Conservation (phyloP, 2,329 filamentous ascomycete species). For the Xylaria sp. region DNA sequence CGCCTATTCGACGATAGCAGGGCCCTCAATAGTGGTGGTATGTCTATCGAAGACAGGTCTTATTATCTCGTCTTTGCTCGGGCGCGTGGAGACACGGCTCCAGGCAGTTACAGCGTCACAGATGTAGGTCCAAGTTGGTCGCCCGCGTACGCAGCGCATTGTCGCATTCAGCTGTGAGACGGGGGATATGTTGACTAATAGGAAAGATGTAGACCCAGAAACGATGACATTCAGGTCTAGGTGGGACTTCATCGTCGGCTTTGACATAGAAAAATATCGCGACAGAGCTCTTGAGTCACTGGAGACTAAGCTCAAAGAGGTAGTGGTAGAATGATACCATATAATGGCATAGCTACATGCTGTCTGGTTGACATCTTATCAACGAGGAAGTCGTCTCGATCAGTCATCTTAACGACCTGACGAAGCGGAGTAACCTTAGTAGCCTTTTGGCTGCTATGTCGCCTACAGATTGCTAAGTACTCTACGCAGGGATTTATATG, state of each 20-base stretch:
- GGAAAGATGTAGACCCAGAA: constrained; percentile 4
- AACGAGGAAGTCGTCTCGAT: too few relatives aligned
- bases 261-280: constrained; percentile 31
- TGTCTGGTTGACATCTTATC: too few relatives aligned
- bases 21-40: constrained; percentile 32
- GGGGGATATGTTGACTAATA: constrained; percentile 22
- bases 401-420: too few relatives aligned
- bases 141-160: constrained; percentile 32
- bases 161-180: constrained; percentile 30
- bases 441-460: too few relatives aligned
- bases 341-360: too few relatives aligned
- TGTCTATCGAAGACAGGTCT: constrained; percentile 34
- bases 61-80: constrained; percentile 30
- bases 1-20: constrained; percentile 31
- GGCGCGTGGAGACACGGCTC: constrained; percentile 11
- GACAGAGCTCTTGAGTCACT: constrained; percentile 11
- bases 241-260: constrained; percentile 34
- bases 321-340: too few relatives aligned
- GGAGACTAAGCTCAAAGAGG: too few relatives aligned
- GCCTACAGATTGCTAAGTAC: too few relatives aligned
- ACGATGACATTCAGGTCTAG: constrained; percentile 20
- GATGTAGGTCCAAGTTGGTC: constrained; percentile 29
- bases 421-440: too few relatives aligned
- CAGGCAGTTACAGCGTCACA: constrained; percentile 27
- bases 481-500: too few relatives aligned